Percentiles rank a stretch among this genome's conserved stretches.
Evolutionary conservation across 2,329 filamentous ascomycete species (phyloP).

Genomic region (Rutstroemia sp.): DNA sequence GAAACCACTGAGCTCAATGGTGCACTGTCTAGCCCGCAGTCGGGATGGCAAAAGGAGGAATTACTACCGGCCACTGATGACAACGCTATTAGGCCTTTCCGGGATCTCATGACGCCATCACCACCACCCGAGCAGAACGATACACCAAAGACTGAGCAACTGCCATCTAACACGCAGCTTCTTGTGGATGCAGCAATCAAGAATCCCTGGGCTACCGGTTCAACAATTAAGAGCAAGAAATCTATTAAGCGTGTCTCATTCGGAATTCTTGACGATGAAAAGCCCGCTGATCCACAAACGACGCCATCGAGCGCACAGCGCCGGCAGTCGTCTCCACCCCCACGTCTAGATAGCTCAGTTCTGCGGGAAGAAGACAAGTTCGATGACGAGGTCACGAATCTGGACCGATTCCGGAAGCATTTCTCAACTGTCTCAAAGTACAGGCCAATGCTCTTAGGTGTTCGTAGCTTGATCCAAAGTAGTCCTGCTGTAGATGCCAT

Average conservation of each 20-base stretch:
- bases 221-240: slow-evolving; percentile 9
- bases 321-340: slow-evolving; percentile 18
- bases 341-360: slow-evolving; percentile 7
- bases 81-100: slow-evolving; percentile 15
- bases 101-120: slow-evolving; percentile 17
- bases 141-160: not conserved
- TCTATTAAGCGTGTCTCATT: slow-evolving; percentile 27
- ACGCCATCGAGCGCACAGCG: not conserved
- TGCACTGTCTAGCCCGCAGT: not conserved
- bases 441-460: slow-evolving; percentile 13
- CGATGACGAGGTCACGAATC: slow-evolving; percentile 12
- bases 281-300: not conserved
- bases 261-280: slow-evolving; percentile 9
- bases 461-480: slow-evolving; percentile 11
- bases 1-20: not conserved
- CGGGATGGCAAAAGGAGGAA: slow-evolving; percentile 15
- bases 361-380: slow-evolving; percentile 12
- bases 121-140: slow-evolving; percentile 5
- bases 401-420: slow-evolving; percentile 15
- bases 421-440: slow-evolving; percentile 14
- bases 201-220: slow-evolving; percentile 24
- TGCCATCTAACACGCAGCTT: slow-evolving; percentile 18
- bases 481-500: slow-evolving; percentile 40
- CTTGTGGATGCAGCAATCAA: slow-evolving; percentile 18
- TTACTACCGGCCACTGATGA: slow-evolving; percentile 11